Base-by-base conservation (phyloP, 2,329 filamentous ascomycete genomes). In the Trichoderma breve region DNA sequence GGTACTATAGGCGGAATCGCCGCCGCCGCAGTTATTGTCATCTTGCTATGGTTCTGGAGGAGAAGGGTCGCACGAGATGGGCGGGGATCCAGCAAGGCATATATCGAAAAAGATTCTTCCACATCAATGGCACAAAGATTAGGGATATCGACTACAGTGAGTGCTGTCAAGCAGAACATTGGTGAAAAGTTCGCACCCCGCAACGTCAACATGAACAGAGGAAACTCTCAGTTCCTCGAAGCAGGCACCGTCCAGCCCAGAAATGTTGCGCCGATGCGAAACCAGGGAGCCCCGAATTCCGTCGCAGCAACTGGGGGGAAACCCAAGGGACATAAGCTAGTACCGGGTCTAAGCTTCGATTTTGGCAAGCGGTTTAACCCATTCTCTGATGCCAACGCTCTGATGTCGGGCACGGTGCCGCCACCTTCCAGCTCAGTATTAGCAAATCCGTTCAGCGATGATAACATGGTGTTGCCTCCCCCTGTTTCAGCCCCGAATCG, bases 171-270 rank as follows among this genome's bases (percentile, higher is more conserved):
- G 15, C 55, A 62, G 12, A 51, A 63, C 2, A 8, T 72, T 30
- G 28, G 65, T 14, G 58, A 61, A 26, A 72, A 71, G 26, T 32
- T 51, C 21, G 43, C 65, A 30, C 58, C 28, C 72, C 69, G 60
- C 79, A 80, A 61, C 2, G 83, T 88, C 34, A 84, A 88, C 71
- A 81, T 88, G 73, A 83, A 88, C 77, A 81, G 85, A 62, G 85
- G 86, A 7, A 86, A 85, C 74, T 87, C 87, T 9, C 87, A 88
- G 74, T 87, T 86, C 73, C 80, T 83, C 72, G 80, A 82, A 28
- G 70, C 77, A 2, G 71, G 74, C 66, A 73, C 73, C 14, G 77
- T 86, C 83, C 83, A 86, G 82, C 82, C 81, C 81, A 58, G 80
- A 83, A 62, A 11, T 11, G 34, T 28, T 14, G 36, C 36, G 3